A percentile compares a stretch with the other conserved stretches of the same genome.
phyloP scores from a whole-genome alignment of 1,284 basidiomycete genomes.

The Pseudozyma sp. region DNA sequence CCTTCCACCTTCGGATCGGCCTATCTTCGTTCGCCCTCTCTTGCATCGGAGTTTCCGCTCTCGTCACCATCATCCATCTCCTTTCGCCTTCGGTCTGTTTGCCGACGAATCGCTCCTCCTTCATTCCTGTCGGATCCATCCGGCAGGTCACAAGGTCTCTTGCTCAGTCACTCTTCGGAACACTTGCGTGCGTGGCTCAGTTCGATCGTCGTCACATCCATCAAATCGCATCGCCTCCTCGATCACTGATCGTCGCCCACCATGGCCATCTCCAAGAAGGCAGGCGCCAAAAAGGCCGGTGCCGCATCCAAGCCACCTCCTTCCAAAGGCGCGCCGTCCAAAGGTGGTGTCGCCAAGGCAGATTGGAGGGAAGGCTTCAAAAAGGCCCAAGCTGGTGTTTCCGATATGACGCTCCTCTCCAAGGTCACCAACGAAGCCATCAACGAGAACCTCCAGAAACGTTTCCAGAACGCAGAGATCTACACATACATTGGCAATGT shows the following conservation, averaged over 20 bases:
- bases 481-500: conserved; percentile 99
- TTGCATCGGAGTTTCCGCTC: no score
- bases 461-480: conserved; percentile 95
- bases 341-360: conserved; percentile 66
- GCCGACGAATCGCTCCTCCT: no score
- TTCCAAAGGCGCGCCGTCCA: conserved; percentile 44
- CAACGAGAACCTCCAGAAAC: conserved; percentile 95
- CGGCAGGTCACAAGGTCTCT: no score
- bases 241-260: background rate
- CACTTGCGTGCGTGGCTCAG: no score
- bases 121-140: no score
- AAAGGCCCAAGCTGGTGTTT: conserved; percentile 80
- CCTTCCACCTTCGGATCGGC: no score
- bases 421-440: conserved; percentile 98
- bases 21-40: no score
- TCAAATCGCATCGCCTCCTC: background rate
- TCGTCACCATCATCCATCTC: no score
- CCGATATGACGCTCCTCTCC: conserved; percentile 97
- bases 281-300: conserved; percentile 60
- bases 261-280: conserved; percentile 68
- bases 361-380: conserved; percentile 69
- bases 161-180: no score
- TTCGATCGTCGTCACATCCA: background rate
- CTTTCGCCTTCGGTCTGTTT: no score
- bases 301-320: conserved; percentile 53